Percentiles rank a stretch among this genome's conserved stretches.
Evolutionary conservation across 2,329 filamentous ascomycete genomes (phyloP).

Genomic region (Didymella keratinophila): DNA sequence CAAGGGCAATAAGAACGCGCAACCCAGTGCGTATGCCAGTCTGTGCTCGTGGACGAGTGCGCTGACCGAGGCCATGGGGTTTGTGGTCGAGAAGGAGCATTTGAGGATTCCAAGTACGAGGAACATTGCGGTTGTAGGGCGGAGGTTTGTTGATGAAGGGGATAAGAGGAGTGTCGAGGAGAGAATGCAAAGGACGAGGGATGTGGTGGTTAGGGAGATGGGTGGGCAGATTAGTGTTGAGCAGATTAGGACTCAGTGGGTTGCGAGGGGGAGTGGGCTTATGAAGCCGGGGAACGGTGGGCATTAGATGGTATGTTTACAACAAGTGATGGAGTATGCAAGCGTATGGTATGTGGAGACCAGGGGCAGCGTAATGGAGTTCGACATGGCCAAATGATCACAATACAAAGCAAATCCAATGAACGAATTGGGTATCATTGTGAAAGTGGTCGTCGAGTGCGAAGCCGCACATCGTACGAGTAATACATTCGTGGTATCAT

Average conservation of each 20-base stretch:
- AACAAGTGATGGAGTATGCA: background rate
- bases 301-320: conserved; percentile 37
- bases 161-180: conserved; percentile 62
- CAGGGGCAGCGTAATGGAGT: background rate
- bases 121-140: conserved; percentile 82
- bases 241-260: conserved; percentile 59
- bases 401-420: conserved; percentile 22
- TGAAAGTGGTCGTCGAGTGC: conserved; percentile 40
- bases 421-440: conserved; percentile 50
- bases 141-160: conserved; percentile 52
- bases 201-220: conserved; percentile 66
- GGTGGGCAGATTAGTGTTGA: conserved; percentile 50
- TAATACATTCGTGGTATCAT: conserved; percentile 50
- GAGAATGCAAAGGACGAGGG: conserved; percentile 67
- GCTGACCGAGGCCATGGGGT: conserved; percentile 77
- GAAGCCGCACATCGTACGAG: conserved; percentile 37
- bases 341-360: background rate
- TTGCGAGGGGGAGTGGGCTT: conserved; percentile 59
- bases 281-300: conserved; percentile 54
- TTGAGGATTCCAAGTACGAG: conserved; percentile 90
- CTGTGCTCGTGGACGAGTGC: conserved; percentile 79
- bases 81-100: conserved; percentile 80
- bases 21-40: conserved; percentile 78
- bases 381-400: background rate
- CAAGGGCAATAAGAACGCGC: conserved; percentile 39